Percentiles rank a stretch among this genome's conserved stretches.
phyloP scores from a whole-genome alignment of 108 stramenopile species.

The Phaeodactylum tricornutum region DNA sequence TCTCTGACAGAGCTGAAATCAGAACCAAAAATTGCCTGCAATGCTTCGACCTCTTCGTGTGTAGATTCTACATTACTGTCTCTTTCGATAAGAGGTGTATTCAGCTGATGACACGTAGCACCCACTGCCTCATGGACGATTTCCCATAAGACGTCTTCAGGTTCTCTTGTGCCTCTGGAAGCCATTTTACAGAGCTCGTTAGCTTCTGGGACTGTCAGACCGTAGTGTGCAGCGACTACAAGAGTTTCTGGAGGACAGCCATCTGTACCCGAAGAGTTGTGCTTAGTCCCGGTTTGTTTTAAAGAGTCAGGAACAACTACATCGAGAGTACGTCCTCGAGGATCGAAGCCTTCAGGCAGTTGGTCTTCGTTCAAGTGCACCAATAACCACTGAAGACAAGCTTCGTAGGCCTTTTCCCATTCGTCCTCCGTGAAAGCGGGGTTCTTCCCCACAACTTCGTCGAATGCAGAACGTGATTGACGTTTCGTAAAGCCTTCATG shows the following conservation, averaged over 20 bases:
- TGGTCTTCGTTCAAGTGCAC: constrained; percentile 71
- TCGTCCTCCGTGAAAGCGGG: constrained; percentile 6
- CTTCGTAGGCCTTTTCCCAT: constrained; percentile 61
- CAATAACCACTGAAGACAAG: constrained; percentile 70
- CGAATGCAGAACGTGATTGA: constrained; percentile 44
- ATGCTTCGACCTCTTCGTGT: constrained; percentile 59
- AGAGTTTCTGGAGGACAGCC: constrained; percentile 13
- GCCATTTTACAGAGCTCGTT: too few species aligned
- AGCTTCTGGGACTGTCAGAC: constrained; percentile 37
- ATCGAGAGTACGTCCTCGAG: constrained; percentile 55
- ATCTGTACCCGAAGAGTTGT: not conserved
- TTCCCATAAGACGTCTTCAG: not conserved
- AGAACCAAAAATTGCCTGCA: constrained; percentile 55
- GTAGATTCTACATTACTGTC: too few species aligned
- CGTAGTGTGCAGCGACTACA: constrained; percentile 32
- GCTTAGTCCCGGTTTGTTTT: not conserved
- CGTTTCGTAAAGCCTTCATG: constrained; percentile 61
- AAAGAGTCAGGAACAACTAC: constrained; percentile 26
- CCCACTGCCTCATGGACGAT: not conserved
- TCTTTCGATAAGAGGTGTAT: not conserved
- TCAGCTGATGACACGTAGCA: not conserved
- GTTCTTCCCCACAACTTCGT: constrained; percentile 1
- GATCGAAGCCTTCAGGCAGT: constrained; percentile 82
- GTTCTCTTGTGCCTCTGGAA: too few species aligned
- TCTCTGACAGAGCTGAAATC: too few species aligned